Evolutionary conservation across 805 yeast genomes (phyloP).

Genomic region (Ogataea allantospora): DNA sequence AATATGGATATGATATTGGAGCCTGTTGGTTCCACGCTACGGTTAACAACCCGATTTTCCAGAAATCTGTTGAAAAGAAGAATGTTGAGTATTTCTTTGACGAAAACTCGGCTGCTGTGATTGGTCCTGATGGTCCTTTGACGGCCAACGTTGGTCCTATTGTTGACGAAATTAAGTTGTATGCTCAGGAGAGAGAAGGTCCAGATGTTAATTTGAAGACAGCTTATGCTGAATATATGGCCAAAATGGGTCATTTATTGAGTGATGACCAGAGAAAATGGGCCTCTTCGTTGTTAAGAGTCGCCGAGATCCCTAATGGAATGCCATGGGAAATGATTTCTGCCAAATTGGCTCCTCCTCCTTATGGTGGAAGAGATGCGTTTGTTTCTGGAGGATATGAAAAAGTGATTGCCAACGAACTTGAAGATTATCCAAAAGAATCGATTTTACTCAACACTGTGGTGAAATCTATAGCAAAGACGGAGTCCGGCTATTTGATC

Average conservation of each 20-base stretch:
- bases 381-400: slow-evolving; percentile 29
- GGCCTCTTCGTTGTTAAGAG: slow-evolving; percentile 30
- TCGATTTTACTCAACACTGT: slow-evolving; percentile 20
- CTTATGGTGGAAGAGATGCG: slow-evolving; percentile 34
- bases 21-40: slow-evolving; percentile 57
- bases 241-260: slow-evolving; percentile 17
- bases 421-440: slow-evolving; percentile 25
- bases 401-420: slow-evolving; percentile 28
- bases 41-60: slow-evolving; percentile 40
- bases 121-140: slow-evolving; percentile 28
- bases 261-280: slow-evolving; percentile 27
- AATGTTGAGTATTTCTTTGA: slow-evolving; percentile 29
- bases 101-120: slow-evolving; percentile 35
- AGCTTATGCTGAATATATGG: slow-evolving; percentile 25
- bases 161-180: slow-evolving; percentile 34
- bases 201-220: slow-evolving; percentile 27
- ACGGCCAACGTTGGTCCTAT: slow-evolving; percentile 32
- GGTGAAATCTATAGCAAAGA: slow-evolving; percentile 32
- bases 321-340: slow-evolving; percentile 32
- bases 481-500: slow-evolving; percentile 15
- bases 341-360: slow-evolving; percentile 25
- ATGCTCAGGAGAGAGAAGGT: slow-evolving; percentile 29
- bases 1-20: slow-evolving; percentile 43
- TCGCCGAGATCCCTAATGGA: slow-evolving; percentile 32
- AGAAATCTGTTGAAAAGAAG: slow-evolving; percentile 25